Conservation (phyloP, 371 early-diverging fungal genomes). For the Mortierella sp. region DNA sequence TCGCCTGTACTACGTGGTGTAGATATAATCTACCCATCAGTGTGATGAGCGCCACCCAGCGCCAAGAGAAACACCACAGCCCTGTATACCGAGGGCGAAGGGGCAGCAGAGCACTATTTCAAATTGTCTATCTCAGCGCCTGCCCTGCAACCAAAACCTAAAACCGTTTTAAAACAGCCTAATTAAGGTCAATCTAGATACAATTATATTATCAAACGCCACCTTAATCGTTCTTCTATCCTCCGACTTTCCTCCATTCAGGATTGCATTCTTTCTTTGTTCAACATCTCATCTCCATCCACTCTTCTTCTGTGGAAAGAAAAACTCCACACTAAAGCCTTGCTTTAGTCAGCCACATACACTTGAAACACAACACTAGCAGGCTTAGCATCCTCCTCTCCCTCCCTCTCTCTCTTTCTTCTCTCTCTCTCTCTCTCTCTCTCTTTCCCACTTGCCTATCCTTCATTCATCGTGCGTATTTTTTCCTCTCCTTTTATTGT, state of each 20-base stretch:
- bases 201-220: neutral
- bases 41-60: neutral
- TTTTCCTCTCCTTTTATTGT: neutral
- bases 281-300: neutral
- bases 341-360: neutral
- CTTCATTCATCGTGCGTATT: neutral
- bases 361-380: neutral
- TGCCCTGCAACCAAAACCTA: too few species aligned
- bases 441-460: neutral
- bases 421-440: neutral
- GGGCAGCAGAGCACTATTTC: too few species aligned
- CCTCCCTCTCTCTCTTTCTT: neutral
- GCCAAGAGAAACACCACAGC: neutral
- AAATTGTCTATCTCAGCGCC: too few species aligned
- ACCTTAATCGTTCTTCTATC: neutral
- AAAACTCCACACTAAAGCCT: neutral
- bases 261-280: constrained; percentile 1
- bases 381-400: neutral
- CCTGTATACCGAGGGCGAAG: too few species aligned
- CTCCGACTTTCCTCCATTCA: neutral
- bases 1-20: too few species aligned
- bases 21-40: too few species aligned
- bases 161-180: too few species aligned
- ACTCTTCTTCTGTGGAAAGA: neutral
- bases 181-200: too few species aligned